A percentile compares a stretch with the other conserved stretches of the same genome.
Conservation (phyloP, 2,329 filamentous ascomycete species). For the Colletotrichum phormii region DNA sequence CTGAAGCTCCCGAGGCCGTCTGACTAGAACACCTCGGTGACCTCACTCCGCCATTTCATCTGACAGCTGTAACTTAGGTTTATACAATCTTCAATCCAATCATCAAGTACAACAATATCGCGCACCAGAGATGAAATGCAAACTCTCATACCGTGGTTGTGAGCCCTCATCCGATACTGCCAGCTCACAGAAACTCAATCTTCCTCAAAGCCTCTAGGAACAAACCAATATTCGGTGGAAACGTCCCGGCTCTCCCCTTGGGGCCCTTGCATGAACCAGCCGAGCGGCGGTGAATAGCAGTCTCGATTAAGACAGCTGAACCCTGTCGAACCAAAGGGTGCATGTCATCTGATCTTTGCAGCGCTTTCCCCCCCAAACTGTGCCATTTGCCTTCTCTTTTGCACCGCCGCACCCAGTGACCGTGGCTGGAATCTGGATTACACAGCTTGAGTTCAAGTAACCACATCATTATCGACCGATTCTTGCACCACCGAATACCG, state of each 20-base stretch:
- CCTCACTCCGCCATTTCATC: background rate
- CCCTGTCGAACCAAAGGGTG: slow-evolving; percentile 13
- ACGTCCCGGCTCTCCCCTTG: background rate
- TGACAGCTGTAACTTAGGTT: background rate
- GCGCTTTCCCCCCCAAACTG: background rate
- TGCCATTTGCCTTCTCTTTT: background rate
- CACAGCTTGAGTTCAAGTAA: background rate
- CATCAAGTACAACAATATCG: background rate
- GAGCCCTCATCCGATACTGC: background rate
- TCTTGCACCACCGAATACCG: slow-evolving; percentile 3
- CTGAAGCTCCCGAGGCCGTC: slow-evolving; percentile 35
- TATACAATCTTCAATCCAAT: background rate
- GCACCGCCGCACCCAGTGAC: background rate
- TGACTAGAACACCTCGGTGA: background rate
- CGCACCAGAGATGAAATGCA: background rate
- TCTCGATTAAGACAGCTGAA: slow-evolving; percentile 15
- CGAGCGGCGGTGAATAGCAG: slow-evolving; percentile 30
- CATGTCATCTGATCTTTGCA: slow-evolving; percentile 32
- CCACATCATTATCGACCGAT: slow-evolving; percentile 23
- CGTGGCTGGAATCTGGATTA: background rate
- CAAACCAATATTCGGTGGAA: background rate
- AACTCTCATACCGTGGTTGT: background rate
- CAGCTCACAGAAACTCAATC: slow-evolving; percentile 12
- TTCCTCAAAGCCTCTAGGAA: background rate
- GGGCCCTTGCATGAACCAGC: slow-evolving; percentile 32